These are phyloP conservation scores for Arthrobotrys megalospora DNA, from an alignment of 2,329 filamentous ascomycete species.

Conservation along the genomic window DNA sequence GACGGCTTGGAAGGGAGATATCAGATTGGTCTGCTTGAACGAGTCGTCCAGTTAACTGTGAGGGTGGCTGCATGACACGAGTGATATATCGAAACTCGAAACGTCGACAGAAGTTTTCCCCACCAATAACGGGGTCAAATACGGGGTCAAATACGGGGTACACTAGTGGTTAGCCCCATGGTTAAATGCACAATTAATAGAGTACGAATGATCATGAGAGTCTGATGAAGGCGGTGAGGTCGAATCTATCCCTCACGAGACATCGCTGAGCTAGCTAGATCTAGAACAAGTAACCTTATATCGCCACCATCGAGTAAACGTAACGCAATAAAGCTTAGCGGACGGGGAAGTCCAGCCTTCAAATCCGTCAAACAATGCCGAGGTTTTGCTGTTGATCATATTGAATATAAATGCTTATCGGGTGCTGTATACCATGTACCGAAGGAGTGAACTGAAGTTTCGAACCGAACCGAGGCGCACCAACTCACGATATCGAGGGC, in stretches of 20 bases:
- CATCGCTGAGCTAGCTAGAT: constrained; percentile 17
- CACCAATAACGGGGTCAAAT: constrained; percentile 13
- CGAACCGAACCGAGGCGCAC: constrained; percentile 22
- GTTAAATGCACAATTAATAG: constrained; percentile 33
- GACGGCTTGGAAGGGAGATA: constrained; percentile 22
- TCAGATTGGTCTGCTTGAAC: constrained; percentile 10
- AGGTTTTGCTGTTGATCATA: background rate
- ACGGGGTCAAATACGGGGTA: constrained; percentile 20
- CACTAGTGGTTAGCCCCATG: constrained; percentile 29
- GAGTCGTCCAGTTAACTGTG: constrained; percentile 17
- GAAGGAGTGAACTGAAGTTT: background rate
- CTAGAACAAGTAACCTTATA: constrained; percentile 22
- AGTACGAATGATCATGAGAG: constrained; percentile 19
- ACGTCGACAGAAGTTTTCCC: constrained; percentile 17
- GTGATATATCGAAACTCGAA: constrained; percentile 22
- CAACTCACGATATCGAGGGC: constrained; percentile 32
- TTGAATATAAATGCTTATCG: constrained; percentile 4
- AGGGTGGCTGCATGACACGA: constrained; percentile 32
- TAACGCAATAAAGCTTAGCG: background rate
- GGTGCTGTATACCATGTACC: background rate
- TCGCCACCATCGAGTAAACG: constrained; percentile 11
- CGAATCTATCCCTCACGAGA: constrained; percentile 35
- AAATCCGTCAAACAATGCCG: constrained; percentile 3
- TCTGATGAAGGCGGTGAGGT: constrained; percentile 2
- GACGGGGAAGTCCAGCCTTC: constrained; percentile 7